Base-by-base conservation (phyloP, 75 land plant genomes). In the Selaginella tamariscina region DNA sequence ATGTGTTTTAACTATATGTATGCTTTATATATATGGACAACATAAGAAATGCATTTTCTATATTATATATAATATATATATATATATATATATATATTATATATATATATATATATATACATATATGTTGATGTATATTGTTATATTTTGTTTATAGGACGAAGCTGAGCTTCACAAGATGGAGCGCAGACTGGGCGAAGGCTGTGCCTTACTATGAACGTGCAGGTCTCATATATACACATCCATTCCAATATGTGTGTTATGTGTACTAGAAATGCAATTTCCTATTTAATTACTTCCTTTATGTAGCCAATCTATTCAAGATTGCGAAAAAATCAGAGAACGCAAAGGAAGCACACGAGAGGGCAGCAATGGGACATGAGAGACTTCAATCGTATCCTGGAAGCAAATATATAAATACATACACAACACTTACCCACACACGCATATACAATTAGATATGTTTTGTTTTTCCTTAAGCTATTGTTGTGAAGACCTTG, bases 381-480 rank as follows among this genome's bases (percentile, higher is more conserved):
- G 96, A 90, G 74, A 81, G 84, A 78, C 83, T 85, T 23, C 82
- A 96, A 24, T 90, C 98, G 96, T 90, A 94, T 89, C 85, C 88
- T 5, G 15, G 15, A 39, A 39, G 15, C 49, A 5, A 5, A 39
- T 15, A 5, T 15, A 5, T n/a, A n/a, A n/a, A n/a, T n/a, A n/a
- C n/a, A n/a, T n/a, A n/a, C n/a, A n/a, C n/a, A 39, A 39, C 5
- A 39, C 49, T 39, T 39, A 39, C 49, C 15, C 49, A 5, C n/a
- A n/a, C n/a, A n/a, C n/a, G n/a, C n/a, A n/a, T n/a, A n/a, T n/a
- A n/a, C n/a, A n/a, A n/a, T n/a, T n/a, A n/a, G n/a, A n/a, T n/a
- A n/a, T n/a, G n/a, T n/a, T n/a, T n/a, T n/a, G n/a, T n/a, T n/a
- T n/a, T n/a, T n/a, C n/a, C n/a, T n/a, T n/a, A n/a, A n/a, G n/a